A percentile compares a stretch with the other conserved stretches of the same genome.
phyloP scores from a whole-genome alignment of 306 rosid species.

The Vigna unguiculata region DNA sequence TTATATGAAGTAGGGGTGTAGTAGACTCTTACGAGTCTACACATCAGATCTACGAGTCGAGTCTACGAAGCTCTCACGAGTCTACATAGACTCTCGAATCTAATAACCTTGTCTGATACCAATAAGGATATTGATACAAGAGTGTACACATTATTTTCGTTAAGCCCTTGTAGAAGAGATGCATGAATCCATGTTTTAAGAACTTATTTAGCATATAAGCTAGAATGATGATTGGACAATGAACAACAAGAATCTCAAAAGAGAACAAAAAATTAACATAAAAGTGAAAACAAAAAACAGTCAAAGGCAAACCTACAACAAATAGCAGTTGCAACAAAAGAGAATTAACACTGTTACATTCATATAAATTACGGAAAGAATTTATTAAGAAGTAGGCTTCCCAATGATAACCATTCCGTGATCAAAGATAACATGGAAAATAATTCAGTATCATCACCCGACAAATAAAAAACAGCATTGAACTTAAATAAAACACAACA shows the following conservation, averaged over 20 bases:
- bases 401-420: background rate
- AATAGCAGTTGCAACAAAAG: background rate
- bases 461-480: background rate
- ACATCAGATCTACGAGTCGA: too few relatives aligned
- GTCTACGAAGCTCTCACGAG: too few relatives aligned
- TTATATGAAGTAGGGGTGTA: too few relatives aligned
- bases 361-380: background rate
- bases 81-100: too few relatives aligned
- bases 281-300: background rate
- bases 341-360: background rate
- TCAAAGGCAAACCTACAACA: background rate
- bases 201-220: background rate
- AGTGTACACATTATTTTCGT: background rate
- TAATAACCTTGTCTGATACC: too few relatives aligned
- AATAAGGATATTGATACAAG: background rate
- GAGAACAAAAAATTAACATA: background rate
- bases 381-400: background rate
- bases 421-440: background rate
- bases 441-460: background rate
- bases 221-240: conserved; percentile 6
- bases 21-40: too few relatives aligned
- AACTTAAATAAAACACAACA: background rate
- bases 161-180: background rate
- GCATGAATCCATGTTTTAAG: conserved; percentile 4
- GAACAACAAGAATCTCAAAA: background rate